phyloP scores from a whole-genome alignment of 169 alveolate species.

The Cryptosporidium canis region DNA sequence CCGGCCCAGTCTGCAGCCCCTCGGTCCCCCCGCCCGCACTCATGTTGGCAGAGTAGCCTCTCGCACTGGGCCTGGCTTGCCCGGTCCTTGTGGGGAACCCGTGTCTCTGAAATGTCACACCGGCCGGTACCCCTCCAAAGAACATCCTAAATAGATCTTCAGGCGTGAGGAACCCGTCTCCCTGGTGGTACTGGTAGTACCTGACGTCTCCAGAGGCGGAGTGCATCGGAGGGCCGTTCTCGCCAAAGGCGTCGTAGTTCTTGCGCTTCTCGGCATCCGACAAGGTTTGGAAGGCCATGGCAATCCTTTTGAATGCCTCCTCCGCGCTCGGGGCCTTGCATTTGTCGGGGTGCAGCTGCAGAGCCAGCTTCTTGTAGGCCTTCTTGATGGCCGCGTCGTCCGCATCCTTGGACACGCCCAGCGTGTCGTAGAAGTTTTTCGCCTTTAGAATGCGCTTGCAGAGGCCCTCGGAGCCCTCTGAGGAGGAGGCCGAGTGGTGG shows the following conservation, averaged over 20 bases:
- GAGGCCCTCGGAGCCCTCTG: conserved; percentile 41
- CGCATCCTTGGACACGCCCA: conserved; percentile 89
- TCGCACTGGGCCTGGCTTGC: background rate
- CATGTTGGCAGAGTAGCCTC: background rate
- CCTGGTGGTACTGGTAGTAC: conserved; percentile 78
- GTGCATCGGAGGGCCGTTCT: conserved; percentile 70
- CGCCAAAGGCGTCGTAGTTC: conserved; percentile 87
- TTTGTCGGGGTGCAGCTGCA: conserved; percentile 96
- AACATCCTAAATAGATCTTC: conserved; percentile 84
- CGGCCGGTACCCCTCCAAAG: conserved; percentile 78
- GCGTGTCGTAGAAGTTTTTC: conserved; percentile 89
- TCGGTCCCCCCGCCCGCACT: background rate
- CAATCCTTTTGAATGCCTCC: conserved; percentile 94
- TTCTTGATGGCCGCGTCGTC: conserved; percentile 88
- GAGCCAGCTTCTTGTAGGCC: conserved; percentile 94
- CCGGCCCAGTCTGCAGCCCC: background rate
- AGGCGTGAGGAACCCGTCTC: conserved; percentile 81
- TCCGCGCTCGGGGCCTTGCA: conserved; percentile 94
- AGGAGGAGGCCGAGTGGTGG: background rate
- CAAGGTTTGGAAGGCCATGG: conserved; percentile 91
- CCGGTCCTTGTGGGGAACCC: background rate
- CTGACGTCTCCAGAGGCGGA: conserved; percentile 69
- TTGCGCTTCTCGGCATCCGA: conserved; percentile 88
- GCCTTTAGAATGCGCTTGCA: conserved; percentile 84
- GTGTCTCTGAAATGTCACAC: conserved; percentile 45